Conservation (phyloP, 441 rosid genomes). For the Gossypium davidsonii region DNA sequence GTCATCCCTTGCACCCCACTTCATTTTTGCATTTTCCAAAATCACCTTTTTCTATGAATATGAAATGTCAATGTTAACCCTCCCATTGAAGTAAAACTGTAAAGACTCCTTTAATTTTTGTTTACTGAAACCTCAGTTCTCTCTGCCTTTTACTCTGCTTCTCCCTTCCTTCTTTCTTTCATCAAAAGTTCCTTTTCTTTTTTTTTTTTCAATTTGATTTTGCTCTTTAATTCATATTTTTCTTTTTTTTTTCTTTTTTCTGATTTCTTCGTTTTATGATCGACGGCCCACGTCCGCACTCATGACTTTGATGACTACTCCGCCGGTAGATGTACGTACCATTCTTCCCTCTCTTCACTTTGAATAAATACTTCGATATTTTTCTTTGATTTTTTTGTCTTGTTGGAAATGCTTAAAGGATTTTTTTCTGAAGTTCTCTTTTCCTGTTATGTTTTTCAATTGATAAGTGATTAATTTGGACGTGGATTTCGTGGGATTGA, state of each 20-base stretch:
- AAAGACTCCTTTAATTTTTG: not conserved
- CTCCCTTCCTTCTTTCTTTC: not conserved
- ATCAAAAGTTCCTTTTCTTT: not conserved
- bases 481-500: conserved; percentile 16
- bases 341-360: conserved; percentile 9
- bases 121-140: not conserved
- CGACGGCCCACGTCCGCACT: conserved; percentile 24
- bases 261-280: conserved; percentile 30
- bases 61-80: not conserved
- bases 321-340: conserved; percentile 68
- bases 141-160: not conserved
- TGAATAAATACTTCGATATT: conserved; percentile 3
- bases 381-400: not conserved
- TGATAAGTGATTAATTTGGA: conserved; percentile 13
- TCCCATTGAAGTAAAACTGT: not conserved
- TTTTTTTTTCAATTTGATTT: conserved; percentile 10
- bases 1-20: not conserved
- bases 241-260: not conserved
- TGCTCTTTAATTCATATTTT: not conserved
- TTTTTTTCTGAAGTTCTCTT: conserved; percentile 12
- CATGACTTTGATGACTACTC: conserved; percentile 87
- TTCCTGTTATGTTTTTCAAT: conserved; percentile 10
- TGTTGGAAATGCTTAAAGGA: not conserved
- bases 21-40: not conserved
- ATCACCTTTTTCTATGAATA: not conserved